Percentiles rank a stretch among this genome's conserved stretches.
Evolutionary conservation across 2,329 filamentous ascomycete genomes (phyloP).

Genomic region (Dactylellina cionopaga): DNA sequence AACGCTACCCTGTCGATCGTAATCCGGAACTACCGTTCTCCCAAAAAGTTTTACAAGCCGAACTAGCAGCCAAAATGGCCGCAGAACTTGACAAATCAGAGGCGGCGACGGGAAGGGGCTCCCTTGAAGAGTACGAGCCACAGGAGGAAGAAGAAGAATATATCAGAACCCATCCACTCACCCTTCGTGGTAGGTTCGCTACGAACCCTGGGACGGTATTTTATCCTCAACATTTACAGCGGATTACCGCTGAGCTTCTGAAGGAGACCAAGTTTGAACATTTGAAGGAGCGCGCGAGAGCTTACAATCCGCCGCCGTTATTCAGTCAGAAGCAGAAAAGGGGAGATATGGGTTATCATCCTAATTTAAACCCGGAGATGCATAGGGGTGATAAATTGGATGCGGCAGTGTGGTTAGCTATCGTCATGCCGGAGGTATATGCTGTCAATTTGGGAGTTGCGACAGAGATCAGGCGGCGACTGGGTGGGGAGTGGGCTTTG

Average conservation of each 20-base stretch:
- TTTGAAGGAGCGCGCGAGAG: slow-evolving; percentile 12
- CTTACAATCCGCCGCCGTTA: slow-evolving; percentile 30
- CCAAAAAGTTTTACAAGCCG: background rate
- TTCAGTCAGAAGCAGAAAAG: background rate
- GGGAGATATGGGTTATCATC: slow-evolving; percentile 20
- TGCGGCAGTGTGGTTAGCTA: slow-evolving; percentile 40
- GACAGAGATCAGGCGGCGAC: slow-evolving; percentile 76
- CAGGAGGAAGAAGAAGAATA: slow-evolving; percentile 2
- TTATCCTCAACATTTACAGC: slow-evolving; percentile 19
- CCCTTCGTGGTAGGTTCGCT: slow-evolving; percentile 25
- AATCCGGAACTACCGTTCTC: background rate
- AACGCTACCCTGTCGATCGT: background rate
- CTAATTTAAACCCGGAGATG: slow-evolving; percentile 29
- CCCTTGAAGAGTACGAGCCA: background rate
- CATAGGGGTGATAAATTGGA: slow-evolving; percentile 36
- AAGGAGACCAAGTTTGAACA: slow-evolving; percentile 29
- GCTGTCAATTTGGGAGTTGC: slow-evolving; percentile 74
- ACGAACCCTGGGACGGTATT: slow-evolving; percentile 26
- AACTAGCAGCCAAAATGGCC: background rate
- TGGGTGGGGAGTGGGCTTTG: slow-evolving; percentile 77
- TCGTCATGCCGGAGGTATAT: slow-evolving; percentile 71
- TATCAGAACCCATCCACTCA: slow-evolving; percentile 33
- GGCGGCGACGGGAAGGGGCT: too few relatives aligned
- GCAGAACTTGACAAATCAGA: background rate
- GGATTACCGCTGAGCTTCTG: slow-evolving; percentile 1